phyloP scores from a whole-genome alignment of 176 grass and related monocot genomes.

The Avena insularis region DNA sequence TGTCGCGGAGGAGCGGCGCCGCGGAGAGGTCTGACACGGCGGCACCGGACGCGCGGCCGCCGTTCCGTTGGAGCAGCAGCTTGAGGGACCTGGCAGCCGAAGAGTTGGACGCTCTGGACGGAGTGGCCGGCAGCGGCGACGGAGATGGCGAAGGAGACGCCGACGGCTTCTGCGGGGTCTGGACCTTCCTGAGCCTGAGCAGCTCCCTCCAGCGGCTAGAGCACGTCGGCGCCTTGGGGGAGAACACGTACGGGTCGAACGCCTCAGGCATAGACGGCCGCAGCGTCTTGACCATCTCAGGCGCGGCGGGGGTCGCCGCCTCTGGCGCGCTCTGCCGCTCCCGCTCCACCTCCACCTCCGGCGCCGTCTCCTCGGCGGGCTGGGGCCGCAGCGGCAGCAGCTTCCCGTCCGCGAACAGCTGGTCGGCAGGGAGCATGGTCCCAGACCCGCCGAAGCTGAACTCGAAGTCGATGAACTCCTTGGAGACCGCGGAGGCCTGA shows the following conservation, averaged over 20 bases:
- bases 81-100: conserved; percentile 59
- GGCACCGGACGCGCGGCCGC: conserved; percentile 28
- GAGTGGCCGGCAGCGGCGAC: neutral
- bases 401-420: conserved; percentile 92
- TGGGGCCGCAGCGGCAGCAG: conserved; percentile 69
- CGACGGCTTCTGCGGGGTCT: conserved; percentile 50
- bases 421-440: conserved; percentile 82
- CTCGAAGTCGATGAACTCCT: conserved; percentile 90
- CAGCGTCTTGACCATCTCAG: conserved; percentile 48
- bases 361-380: neutral
- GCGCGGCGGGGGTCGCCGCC: neutral
- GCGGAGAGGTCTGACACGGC: conserved; percentile 47
- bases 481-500: conserved; percentile 32
- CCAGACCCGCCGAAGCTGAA: conserved; percentile 66
- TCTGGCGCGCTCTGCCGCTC: neutral
- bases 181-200: conserved; percentile 65
- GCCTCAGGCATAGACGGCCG: conserved; percentile 24
- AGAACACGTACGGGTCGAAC: conserved; percentile 81
- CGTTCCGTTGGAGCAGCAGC: conserved; percentile 71
- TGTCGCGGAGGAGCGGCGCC: conserved; percentile 63
- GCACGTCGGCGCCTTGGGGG: conserved; percentile 86
- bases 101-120: conserved; percentile 34
- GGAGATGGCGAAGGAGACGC: conserved; percentile 1
- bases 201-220: conserved; percentile 83
- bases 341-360: neutral